Percentiles rank a stretch among this genome's conserved stretches.
These are phyloP conservation scores for Brachypodium distachyon DNA, from an alignment of 202 grass and related monocot species.

Conservation along the genomic window DNA sequence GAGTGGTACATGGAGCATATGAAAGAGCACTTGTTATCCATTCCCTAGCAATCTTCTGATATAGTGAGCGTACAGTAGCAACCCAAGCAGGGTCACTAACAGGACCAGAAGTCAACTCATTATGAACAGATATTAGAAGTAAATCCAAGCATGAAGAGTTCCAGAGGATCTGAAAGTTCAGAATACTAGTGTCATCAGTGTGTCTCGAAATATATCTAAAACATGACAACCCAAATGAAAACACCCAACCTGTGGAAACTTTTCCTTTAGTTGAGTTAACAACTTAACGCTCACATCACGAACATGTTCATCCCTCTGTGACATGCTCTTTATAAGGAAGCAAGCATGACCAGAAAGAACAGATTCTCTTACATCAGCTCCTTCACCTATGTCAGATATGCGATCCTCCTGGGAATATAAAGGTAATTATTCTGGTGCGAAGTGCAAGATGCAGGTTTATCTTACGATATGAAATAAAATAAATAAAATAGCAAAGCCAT, in stretches of 20 bases:
- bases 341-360: conserved; percentile 82
- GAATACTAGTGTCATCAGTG: conserved; percentile 17
- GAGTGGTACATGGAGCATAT: conserved; percentile 92
- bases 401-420: conserved; percentile 64
- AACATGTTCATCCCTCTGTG: conserved; percentile 93
- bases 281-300: conserved; percentile 93
- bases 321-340: conserved; percentile 97
- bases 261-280: conserved; percentile 90
- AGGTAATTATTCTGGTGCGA: conserved; percentile 11
- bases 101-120: conserved; percentile 86
- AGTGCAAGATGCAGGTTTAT: conserved; percentile 4
- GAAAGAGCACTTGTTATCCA: conserved; percentile 99
- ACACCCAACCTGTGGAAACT: conserved; percentile 84
- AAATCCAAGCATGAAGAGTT: conserved; percentile 96
- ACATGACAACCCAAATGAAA: conserved; percentile 13
- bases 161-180: conserved; percentile 78
- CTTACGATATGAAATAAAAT: not conserved
- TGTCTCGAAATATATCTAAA: conserved; percentile 15
- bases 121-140: conserved; percentile 97
- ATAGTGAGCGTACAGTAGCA: conserved; percentile 82
- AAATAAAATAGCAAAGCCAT: not conserved
- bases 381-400: conserved; percentile 87
- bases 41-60: conserved; percentile 96
- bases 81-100: conserved; percentile 99
- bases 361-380: conserved; percentile 79